Evolutionary conservation across 768 basidiomycete genomes (phyloP), one percentile per base, ranked within the genome.

Genomic region (Leccinum disarticulatum): DNA sequence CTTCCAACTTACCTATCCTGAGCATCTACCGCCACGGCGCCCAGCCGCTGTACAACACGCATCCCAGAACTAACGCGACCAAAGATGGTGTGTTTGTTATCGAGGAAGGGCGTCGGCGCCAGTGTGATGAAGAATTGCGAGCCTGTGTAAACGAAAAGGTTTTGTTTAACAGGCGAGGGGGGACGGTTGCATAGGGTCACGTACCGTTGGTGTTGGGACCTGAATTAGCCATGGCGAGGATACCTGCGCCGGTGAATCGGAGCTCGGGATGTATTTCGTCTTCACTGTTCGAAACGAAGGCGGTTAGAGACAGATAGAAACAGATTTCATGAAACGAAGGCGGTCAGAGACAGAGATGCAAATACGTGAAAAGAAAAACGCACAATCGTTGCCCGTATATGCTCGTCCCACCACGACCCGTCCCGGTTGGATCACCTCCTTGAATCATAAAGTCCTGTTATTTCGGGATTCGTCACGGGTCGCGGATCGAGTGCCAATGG

Each of bases 91-190:
- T 93, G 91, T 67, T 91, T 92, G 67, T 82, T 87, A 66, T 94
- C 92, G 41, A 94, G 78, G 71, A 81, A 94, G 2, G 92, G 92
- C 27, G 93, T 93, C 28, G 91, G 91, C 2, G 81, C 82, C 25
- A 94, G 82, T 0, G 91, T 90, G 64, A 98, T 81, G 76, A 98
- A 97, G 77, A 98, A 98, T 73, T 98, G 96, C 17, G 93, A 96
- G 22, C 95, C 95, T 92, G 66, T n/a, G 2, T 13, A 33, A 33
- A 33, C 9, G 2, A 30, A 33, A 33, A 11, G 11, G 0, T 11
- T 33, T 13, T 33, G 0, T 33, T 31, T 30, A 30, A 30, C 10
- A 31, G 31, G 10, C 31, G 31, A 31, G 4, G 31, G 31, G 31
- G 22, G 22, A 22, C 22, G 22, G 22, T 22, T 22, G 22, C 22